These are phyloP conservation scores for Kodamaea restingae DNA, from an alignment of 805 yeast species.

Conservation along the genomic window DNA sequence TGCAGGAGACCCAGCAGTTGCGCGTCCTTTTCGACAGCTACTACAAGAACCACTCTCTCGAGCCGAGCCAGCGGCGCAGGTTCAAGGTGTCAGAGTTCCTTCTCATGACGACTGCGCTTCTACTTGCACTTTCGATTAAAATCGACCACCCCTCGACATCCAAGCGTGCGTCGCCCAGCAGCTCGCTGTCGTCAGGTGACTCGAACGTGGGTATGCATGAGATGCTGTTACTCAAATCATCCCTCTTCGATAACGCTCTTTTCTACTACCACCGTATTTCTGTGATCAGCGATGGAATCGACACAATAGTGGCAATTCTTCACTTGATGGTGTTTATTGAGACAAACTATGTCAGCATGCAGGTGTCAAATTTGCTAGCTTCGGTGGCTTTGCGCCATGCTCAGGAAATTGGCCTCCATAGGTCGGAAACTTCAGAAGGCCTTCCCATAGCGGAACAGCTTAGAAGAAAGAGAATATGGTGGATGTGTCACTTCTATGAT, in stretches of 20 bases:
- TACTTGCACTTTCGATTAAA: slow-evolving; percentile 17
- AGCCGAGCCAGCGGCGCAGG: slow-evolving; percentile 10
- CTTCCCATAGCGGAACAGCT: slow-evolving; percentile 20
- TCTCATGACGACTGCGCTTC: slow-evolving; percentile 28
- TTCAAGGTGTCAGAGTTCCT: slow-evolving; percentile 31
- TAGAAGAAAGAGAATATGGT: slow-evolving; percentile 31
- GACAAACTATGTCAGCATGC: slow-evolving; percentile 25
- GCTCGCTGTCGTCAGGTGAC: neutral
- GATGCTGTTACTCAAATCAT: slow-evolving; percentile 17
- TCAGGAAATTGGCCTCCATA: slow-evolving; percentile 40
- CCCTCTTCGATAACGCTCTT: slow-evolving; percentile 16
- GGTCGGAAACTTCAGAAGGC: slow-evolving; percentile 26
- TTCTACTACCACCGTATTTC: slow-evolving; percentile 22
- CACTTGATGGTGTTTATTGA: slow-evolving; percentile 23
- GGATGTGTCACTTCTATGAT: slow-evolving; percentile 34
- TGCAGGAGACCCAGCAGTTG: slow-evolving; percentile 17
- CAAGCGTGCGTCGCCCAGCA: neutral
- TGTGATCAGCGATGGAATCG: slow-evolving; percentile 23
- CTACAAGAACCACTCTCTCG: slow-evolving; percentile 15
- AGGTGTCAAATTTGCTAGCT: slow-evolving; percentile 27
- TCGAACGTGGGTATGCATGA: slow-evolving; percentile 9
- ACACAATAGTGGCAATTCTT: slow-evolving; percentile 20
- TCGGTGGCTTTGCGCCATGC: slow-evolving; percentile 37
- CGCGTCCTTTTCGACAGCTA: slow-evolving; percentile 22
- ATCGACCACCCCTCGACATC: neutral